Percentiles rank a stretch among this genome's conserved stretches.
Conservation (phyloP, 441 rosid species). For the Populus trichocarpa region DNA sequence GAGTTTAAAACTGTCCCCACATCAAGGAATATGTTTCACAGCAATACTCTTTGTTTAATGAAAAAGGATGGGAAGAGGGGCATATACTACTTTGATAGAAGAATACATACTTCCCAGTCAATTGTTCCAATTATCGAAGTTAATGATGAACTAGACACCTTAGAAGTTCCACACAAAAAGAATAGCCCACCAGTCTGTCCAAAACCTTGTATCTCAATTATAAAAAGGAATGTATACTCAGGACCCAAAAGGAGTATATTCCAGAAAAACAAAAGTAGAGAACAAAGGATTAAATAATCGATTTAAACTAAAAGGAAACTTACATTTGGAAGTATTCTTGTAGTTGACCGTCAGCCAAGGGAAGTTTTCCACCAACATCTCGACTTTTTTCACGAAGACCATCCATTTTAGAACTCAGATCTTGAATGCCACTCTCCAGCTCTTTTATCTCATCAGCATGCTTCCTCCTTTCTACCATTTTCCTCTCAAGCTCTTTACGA, state of each 20-base stretch:
- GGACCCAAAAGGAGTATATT: not conserved
- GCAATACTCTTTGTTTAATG: not conserved
- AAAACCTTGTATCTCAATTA: constrained; percentile 2
- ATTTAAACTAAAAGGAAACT: constrained; percentile 28
- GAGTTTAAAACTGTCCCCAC: not conserved
- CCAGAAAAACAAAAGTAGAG: not conserved
- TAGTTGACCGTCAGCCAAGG: constrained; percentile 75
- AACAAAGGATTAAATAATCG: not conserved
- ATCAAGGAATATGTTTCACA: not conserved
- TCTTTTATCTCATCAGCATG: constrained; percentile 64
- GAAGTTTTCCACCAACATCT: constrained; percentile 78
- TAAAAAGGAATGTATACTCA: not conserved
- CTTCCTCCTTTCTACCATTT: constrained; percentile 70
- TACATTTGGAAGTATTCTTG: constrained; percentile 85
- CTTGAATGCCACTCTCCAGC: constrained; percentile 69
- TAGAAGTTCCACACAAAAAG: not conserved
- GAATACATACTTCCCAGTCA: not conserved
- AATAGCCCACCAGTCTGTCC: not conserved
- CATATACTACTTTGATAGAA: not conserved
- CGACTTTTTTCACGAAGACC: constrained; percentile 73
- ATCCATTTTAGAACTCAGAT: constrained; percentile 73
- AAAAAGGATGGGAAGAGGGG: not conserved
- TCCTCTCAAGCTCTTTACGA: constrained; percentile 76
- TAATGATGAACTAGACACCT: not conserved
- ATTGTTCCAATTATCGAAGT: not conserved